Conservation (phyloP, 1,284 basidiomycete species). For the Ustilago nuda region DNA sequence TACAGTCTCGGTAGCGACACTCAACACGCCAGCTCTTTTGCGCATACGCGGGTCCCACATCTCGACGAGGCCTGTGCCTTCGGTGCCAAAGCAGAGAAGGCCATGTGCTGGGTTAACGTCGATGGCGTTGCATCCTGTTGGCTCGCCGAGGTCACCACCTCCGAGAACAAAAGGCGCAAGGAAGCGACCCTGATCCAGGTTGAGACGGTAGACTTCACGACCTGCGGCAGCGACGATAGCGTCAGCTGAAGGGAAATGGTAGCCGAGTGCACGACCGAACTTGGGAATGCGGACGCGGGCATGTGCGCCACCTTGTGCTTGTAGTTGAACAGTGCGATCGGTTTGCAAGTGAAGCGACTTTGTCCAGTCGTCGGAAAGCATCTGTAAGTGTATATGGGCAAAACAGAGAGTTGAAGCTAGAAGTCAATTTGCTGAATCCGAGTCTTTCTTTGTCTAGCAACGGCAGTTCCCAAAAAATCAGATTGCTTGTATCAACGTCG, state of each 20-base stretch:
- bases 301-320: slow-evolving; percentile 92
- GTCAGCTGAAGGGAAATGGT: slow-evolving; percentile 86
- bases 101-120: slow-evolving; percentile 96
- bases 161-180: slow-evolving; percentile 69
- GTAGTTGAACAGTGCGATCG: slow-evolving; percentile 92
- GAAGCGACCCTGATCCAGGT: slow-evolving; percentile 93
- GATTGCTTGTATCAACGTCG: slow-evolving; percentile 52
- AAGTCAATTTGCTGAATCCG: slow-evolving; percentile 5
- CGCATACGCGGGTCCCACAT: slow-evolving; percentile 95
- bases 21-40: slow-evolving; percentile 79
- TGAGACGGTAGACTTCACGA: slow-evolving; percentile 89
- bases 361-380: slow-evolving; percentile 98
- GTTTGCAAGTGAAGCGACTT: slow-evolving; percentile 97
- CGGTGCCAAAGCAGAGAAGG: slow-evolving; percentile 87
- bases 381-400: slow-evolving; percentile 72
- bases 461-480: slow-evolving; percentile 17
- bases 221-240: slow-evolving; percentile 82
- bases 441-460: not conserved
- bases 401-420: not conserved
- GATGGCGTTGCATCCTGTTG: slow-evolving; percentile 85
- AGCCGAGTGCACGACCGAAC: slow-evolving; percentile 90
- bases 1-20: slow-evolving; percentile 75
- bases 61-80: slow-evolving; percentile 83
- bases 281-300: slow-evolving; percentile 92
- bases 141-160: slow-evolving; percentile 70